Base-by-base conservation (phyloP, 306 rosid species). In the Cicer yamashitae region DNA sequence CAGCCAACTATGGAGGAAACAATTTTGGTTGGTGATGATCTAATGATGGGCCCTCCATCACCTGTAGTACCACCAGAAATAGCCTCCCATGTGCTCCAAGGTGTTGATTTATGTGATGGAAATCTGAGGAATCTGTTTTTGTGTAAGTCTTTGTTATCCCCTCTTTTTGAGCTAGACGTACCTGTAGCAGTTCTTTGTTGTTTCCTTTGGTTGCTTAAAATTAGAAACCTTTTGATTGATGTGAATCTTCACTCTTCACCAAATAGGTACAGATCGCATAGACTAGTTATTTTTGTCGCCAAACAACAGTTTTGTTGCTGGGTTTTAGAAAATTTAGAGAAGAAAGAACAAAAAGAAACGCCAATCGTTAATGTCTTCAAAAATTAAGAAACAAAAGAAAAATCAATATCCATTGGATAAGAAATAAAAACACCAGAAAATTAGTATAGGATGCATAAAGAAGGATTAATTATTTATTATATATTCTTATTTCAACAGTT, bases 1-100 rank as follows among this genome's bases (percentile, higher is more conserved):
- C 92, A 92, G 80, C 93, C 96, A 77, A 84, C 82, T 41, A 90
- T 90, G 99, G 99, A 94, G 74, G 99, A 94, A 76, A 94, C 96
- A 14, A 91, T 92, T 78, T 79, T 92, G 91, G 97, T 92, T 10
- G 99, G 97, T 2, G 97, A 94, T 83, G 97, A 94, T 86, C 82
- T 94, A 66, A 94, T 94, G 96, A 85, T 14, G 82, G 97, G 96
- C 43, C 96, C 93, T 18, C 99, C 99, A 10, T 90, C 99, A 63
- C 99, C 97, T 59, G 51, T 89, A 65, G 91, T 94, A 57, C 99
- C 99, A 43, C 88, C 84, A 0, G 98, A 92, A 84, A 96, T 96
- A 68, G 97, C 99, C 15, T 89, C 98, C 25, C 97, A 94, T 81
- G 99, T 94, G 34, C 91, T 92, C 67, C 87, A 92, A 80, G 99